Evolutionary conservation across 306 rosid species (phyloP), one percentile per base, ranked within the genome.

Genomic region (Vigna reflexopilosa): DNA sequence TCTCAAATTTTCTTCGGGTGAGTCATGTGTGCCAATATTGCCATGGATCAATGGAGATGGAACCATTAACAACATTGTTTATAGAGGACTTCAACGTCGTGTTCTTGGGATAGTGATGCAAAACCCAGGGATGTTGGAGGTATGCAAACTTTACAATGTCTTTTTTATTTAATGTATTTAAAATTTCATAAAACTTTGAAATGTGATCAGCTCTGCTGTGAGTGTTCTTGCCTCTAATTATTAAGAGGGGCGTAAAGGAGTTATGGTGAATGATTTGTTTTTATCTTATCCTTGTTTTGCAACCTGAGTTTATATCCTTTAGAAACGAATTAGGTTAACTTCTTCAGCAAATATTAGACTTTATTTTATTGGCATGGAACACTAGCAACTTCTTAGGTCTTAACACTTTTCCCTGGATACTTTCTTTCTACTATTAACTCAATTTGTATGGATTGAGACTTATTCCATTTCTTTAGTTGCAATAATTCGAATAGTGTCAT

Each of bases 11-110:
- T 83, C 90, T 76, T 80, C 78, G 45, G 86, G 69, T 86, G 90
- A 82, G 67, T 67, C 67, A 47, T 86, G 87, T 75, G 65, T 89
- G 83, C 93, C 98, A 52, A 91, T 95, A 88, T 82, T 93, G 63
- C 98, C 99, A 49, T 95, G 98, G 99, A 84, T 91, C 57, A 95
- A 92, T 84, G 99, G 98, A 83, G 99, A 95, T 74, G 99, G 99
- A 72, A 86, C 89, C 17, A 67, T 86, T 77, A 95, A 95, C 85
- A 78, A 81, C 54, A 68, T 88, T 70, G 91, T 95, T 70, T 93
- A 86, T 81, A 93, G 80, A 84, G 98, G 99, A 79, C 90, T 95
- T 19, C 81, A 74, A 74, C 86, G 97, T 30, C 94, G 88, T 72
- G 82, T 93, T 75, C 90, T 93, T 82, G 99, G 98, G 80, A 85